Base-by-base conservation (phyloP, 768 basidiomycete species). In the Boletus edulis region DNA sequence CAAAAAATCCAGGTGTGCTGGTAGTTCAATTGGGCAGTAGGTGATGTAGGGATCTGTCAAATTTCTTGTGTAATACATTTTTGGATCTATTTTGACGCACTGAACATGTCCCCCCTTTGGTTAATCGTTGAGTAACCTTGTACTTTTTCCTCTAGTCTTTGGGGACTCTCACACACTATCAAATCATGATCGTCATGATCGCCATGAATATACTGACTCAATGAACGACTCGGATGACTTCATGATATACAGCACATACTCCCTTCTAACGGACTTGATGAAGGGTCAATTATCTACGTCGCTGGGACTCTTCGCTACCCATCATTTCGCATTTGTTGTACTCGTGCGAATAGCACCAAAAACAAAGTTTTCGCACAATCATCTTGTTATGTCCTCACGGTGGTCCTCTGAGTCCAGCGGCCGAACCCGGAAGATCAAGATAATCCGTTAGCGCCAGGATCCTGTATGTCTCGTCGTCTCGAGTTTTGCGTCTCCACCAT, bases 1-100 rank as follows among this genome's bases (percentile, higher is more conserved):
- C 88, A 8, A 70, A 78, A 39, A 98, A 98, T 61, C 67, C 82
- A 0, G 95, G 95, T 4, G 91, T 98, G 4, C 76, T 98, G 15
- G 75, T 94, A 45, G 91, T 95, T 9, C 80, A 81, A 13, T 53
- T 59, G 29, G 48, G 29, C 32, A 2, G 29, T 13, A 24, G 37
- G 46, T 55, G 43, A 34, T 18, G 35, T 18, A 35, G 34, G 34
- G 34, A 12, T 35, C 34, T 14, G 32, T 34, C 32, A 34, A 12
- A 34, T 34, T 34, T 34, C 9, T 34, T 24, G 24, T 34, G 11
- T 34, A 34, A 34, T 13, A 35, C 13, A 35, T 35, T 35, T 24
- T 24, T 24, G 22, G 22, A 24, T 24, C 22, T 4, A 24, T 24
- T 24, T 24, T 24, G 22, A 24, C 22, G 22, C 22, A 24, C 22